phyloP scores from a whole-genome alignment of 495 filamentous ascomycete species.

The Tuber calosporum region DNA sequence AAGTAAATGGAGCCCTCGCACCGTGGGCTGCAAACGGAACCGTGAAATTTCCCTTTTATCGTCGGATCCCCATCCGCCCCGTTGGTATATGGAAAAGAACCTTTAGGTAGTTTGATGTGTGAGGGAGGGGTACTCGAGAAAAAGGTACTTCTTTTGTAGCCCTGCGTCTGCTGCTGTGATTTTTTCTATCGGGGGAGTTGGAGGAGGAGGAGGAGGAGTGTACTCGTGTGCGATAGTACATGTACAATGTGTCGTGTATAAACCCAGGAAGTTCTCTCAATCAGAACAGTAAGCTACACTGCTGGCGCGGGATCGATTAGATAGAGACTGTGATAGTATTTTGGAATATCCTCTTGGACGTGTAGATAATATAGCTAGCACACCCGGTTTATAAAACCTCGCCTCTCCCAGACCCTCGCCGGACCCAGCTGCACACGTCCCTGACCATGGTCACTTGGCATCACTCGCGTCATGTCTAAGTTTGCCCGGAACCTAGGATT shows the following conservation, averaged over 20 bases:
- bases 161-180: no score
- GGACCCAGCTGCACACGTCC: not conserved
- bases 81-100: no score
- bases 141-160: no score
- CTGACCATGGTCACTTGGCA: not conserved
- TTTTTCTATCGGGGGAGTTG: no score
- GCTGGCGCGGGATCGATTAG: not conserved
- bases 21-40: no score
- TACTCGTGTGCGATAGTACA: no score
- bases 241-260: not conserved
- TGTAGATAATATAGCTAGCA: not conserved
- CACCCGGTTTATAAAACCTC: not conserved
- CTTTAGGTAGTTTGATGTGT: no score
- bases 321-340: not conserved
- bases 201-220: no score
- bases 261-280: not conserved
- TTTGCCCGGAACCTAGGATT: not conserved
- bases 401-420: not conserved
- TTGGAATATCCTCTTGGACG: not conserved
- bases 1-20: no score
- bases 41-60: no score
- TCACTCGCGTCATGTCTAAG: not conserved
- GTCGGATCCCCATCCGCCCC: no score
- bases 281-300: not conserved
- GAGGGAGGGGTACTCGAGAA: no score